Conservation (phyloP, 805 yeast species). For the Metschnikowia picachoensis region DNA sequence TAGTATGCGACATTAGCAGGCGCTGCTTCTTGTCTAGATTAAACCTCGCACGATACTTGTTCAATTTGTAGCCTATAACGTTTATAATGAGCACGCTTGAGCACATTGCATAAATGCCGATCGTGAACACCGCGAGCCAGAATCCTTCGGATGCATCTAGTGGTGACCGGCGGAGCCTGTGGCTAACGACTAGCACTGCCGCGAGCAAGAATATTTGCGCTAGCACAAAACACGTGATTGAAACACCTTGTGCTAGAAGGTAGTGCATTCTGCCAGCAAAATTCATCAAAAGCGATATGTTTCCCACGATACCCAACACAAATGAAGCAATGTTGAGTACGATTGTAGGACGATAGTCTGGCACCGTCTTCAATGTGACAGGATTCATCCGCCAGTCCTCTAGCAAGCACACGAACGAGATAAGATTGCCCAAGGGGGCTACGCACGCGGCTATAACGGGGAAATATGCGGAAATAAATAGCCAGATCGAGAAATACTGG, state of each 20-base stretch:
- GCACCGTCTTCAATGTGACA: conserved; percentile 19
- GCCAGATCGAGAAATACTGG: conserved; percentile 49
- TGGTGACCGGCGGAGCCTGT: not conserved
- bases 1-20: conserved; percentile 66
- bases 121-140: conserved; percentile 73
- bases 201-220: conserved; percentile 54
- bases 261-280: conserved; percentile 59
- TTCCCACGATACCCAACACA: conserved; percentile 62
- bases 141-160: conserved; percentile 53
- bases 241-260: conserved; percentile 55
- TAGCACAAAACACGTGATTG: conserved; percentile 60
- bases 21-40: conserved; percentile 66
- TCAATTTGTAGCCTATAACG: conserved; percentile 53
- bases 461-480: conserved; percentile 59
- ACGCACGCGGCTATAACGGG: conserved; percentile 75
- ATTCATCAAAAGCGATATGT: conserved; percentile 65
- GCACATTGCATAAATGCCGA: conserved; percentile 57
- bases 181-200: conserved; percentile 40
- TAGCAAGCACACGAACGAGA: conserved; percentile 66
- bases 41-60: conserved; percentile 67
- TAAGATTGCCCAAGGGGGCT: conserved; percentile 75
- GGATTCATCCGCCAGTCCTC: conserved; percentile 57
- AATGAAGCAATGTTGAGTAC: conserved; percentile 62
- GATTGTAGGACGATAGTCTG: conserved; percentile 38
- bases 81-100: conserved; percentile 51